phyloP scores from a whole-genome alignment of 2,329 filamentous ascomycete genomes.

The Tolypocladium pustulatum region DNA sequence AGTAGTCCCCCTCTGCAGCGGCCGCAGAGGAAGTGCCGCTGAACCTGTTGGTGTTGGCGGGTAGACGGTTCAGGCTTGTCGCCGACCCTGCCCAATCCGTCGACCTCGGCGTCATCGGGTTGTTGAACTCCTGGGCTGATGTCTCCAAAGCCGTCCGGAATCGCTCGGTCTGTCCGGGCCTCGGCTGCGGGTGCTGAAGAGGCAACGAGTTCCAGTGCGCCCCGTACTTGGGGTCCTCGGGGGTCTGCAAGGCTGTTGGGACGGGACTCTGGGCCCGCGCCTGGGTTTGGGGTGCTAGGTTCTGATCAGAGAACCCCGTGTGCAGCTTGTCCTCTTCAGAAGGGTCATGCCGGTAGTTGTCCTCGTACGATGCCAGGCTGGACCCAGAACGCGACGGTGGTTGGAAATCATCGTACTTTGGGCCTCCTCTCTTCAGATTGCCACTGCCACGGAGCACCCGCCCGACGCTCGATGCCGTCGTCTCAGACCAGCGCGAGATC shows the following conservation, averaged over 20 bases:
- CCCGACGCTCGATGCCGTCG: conserved; percentile 78
- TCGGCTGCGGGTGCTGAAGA: conserved; percentile 68
- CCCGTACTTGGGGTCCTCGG: conserved; percentile 68
- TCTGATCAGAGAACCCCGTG: conserved; percentile 43
- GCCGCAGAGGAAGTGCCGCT: conserved; percentile 31
- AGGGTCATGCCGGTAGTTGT: conserved; percentile 40
- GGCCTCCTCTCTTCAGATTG: conserved; percentile 39
- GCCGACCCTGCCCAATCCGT: conserved; percentile 53
- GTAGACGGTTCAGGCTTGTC: conserved; percentile 45
- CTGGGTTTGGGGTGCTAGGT: conserved; percentile 23
- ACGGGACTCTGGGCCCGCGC: conserved; percentile 16
- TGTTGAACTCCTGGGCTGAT: conserved; percentile 58
- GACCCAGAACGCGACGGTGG: conserved; percentile 67
- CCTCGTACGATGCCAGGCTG: conserved; percentile 56
- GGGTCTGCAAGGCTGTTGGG: conserved; percentile 42
- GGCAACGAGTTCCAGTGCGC: conserved; percentile 73
- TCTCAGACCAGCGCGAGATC: conserved; percentile 95
- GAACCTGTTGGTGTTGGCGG: conserved; percentile 35
- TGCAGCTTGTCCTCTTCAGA: conserved; percentile 53
- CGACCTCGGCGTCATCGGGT: conserved; percentile 48
- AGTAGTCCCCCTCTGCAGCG: conserved; percentile 30
- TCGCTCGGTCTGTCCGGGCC: conserved; percentile 61
- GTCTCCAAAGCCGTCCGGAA: conserved; percentile 66
- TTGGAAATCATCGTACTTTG: conserved; percentile 48
- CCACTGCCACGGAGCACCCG: conserved; percentile 63